Evolutionary conservation across 768 basidiomycete species (phyloP).

Genomic region (Chalciporus sphaerocephalus): DNA sequence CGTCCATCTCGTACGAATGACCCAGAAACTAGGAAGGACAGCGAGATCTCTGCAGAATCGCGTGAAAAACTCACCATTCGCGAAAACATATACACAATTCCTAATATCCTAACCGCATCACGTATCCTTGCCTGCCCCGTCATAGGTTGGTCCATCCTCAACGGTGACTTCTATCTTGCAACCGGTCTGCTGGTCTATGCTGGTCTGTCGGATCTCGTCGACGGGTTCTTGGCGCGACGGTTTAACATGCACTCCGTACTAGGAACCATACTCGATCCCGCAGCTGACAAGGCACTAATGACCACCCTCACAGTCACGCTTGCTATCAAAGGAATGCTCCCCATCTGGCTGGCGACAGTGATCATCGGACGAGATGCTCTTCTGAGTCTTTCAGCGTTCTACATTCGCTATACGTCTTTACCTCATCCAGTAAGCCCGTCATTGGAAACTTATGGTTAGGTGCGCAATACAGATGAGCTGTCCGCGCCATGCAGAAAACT

Average conservation of each 20-base stretch:
- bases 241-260: conserved; percentile 89
- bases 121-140: conserved; percentile 86
- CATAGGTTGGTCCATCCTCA: conserved; percentile 85
- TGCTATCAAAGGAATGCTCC: conserved; percentile 78
- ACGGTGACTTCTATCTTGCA: conserved; percentile 76
- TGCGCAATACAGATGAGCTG: neutral
- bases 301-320: conserved; percentile 88
- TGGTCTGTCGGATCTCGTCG: conserved; percentile 88
- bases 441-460: neutral
- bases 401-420: conserved; percentile 86
- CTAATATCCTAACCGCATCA: conserved; percentile 84
- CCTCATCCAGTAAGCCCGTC: conserved; percentile 65
- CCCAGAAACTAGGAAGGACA: conserved; percentile 5
- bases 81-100: conserved; percentile 93
- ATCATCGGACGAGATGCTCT: conserved; percentile 88
- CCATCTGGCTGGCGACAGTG: conserved; percentile 75
- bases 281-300: conserved; percentile 94
- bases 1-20: conserved; percentile 7
- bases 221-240: conserved; percentile 84
- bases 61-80: conserved; percentile 37
- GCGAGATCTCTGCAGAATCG: conserved; percentile 1
- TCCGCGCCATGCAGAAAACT: conserved; percentile 64
- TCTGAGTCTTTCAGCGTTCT: conserved; percentile 85
- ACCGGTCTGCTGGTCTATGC: conserved; percentile 84
- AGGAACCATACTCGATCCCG: conserved; percentile 93